Percentiles rank a stretch among this genome's conserved stretches.
These are phyloP conservation scores for Deinandra increscens DNA, from an alignment of 129 eudicot species.

Conservation along the genomic window DNA sequence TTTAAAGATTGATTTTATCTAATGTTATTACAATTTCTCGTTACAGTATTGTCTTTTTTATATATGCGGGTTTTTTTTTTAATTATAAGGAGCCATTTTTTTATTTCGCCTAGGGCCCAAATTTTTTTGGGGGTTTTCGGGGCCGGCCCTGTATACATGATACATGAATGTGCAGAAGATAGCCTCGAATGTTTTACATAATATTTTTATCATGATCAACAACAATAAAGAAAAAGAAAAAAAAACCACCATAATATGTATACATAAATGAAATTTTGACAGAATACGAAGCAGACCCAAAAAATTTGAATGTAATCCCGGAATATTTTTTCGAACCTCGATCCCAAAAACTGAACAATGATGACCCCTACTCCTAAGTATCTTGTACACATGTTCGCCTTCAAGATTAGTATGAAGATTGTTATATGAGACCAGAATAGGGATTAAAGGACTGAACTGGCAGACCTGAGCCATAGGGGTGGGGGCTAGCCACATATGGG, in stretches of 20 bases:
- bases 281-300: conserved; percentile 30
- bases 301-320: conserved; percentile 32
- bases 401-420: background rate
- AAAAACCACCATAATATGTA: background rate
- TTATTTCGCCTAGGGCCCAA: too few relatives aligned
- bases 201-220: conserved; percentile 26
- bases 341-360: conserved; percentile 39
- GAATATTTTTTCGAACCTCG: conserved; percentile 21
- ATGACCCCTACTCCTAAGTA: conserved; percentile 36
- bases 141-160: background rate
- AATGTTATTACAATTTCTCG: too few relatives aligned
- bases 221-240: background rate
- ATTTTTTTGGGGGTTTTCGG: too few relatives aligned
- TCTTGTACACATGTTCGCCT: conserved; percentile 29
- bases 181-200: conserved; percentile 32
- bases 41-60: too few relatives aligned
- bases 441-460: conserved; percentile 84
- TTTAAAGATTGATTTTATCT: too few relatives aligned
- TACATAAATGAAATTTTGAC: conserved; percentile 18
- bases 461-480: conserved; percentile 75
- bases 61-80: too few relatives aligned
- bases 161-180: conserved; percentile 36
- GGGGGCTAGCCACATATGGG: conserved; percentile 45
- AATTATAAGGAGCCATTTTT: too few relatives aligned
- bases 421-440: conserved; percentile 64